Conservation (phyloP, 345 rosid genomes). For the Eucalyptus guilfoylei region DNA sequence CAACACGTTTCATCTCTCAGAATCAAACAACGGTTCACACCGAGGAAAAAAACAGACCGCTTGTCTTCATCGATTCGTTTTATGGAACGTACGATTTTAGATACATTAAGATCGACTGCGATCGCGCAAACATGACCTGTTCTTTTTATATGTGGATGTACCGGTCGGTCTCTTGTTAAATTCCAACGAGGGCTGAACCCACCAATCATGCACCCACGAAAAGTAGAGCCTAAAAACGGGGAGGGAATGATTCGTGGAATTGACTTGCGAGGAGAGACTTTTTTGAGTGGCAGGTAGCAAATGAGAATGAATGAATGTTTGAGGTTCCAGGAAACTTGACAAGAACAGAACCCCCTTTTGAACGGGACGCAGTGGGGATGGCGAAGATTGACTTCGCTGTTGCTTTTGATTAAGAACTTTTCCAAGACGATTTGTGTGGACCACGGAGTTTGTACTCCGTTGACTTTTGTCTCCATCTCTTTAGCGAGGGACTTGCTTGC, state of each 20-base stretch:
- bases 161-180: neutral
- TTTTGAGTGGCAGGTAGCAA: neutral
- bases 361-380: neutral
- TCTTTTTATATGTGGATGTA: neutral
- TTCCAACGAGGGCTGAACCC: neutral
- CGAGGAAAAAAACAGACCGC: neutral
- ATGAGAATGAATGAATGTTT: neutral
- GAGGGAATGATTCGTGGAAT: neutral
- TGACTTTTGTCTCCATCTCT: neutral
- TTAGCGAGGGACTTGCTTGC: neutral
- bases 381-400: neutral
- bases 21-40: neutral
- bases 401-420: neutral
- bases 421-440: neutral
- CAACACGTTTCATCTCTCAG: neutral
- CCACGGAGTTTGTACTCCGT: neutral
- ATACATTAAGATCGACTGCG: neutral
- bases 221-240: neutral
- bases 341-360: neutral
- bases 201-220: neutral
- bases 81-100: neutral
- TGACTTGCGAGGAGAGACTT: neutral
- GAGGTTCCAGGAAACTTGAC: neutral
- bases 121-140: neutral
- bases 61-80: neutral